phyloP scores from a whole-genome alignment of 805 yeast species.

The Deakozyma indianensis region DNA sequence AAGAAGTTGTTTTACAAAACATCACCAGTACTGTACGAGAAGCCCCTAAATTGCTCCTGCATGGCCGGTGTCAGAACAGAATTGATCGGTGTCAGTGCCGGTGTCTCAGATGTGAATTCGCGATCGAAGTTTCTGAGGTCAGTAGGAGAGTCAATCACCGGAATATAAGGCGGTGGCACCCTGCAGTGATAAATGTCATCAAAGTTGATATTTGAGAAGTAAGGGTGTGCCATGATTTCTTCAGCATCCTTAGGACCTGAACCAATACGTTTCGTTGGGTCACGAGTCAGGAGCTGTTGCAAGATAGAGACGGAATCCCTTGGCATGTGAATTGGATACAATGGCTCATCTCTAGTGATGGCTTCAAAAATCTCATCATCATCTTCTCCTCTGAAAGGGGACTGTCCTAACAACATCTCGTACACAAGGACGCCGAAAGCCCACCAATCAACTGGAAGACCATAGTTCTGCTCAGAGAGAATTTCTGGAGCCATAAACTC shows the following conservation, averaged over 20 bases:
- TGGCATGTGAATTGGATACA: conserved; percentile 95
- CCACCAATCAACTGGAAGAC: conserved; percentile 98
- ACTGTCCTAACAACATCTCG: conserved; percentile 92
- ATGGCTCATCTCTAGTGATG: conserved; percentile 87
- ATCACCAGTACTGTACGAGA: conserved; percentile 45
- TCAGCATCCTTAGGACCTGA: conserved; percentile 77
- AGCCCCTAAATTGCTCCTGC: conserved; percentile 97
- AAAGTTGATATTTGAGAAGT: conserved; percentile 79
- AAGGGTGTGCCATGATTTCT: conserved; percentile 92
- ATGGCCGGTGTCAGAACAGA: conserved; percentile 69
- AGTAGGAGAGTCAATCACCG: conserved; percentile 73
- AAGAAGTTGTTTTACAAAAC: too few relatives aligned
- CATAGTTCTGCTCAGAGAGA: conserved; percentile 80
- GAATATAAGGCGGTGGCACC: conserved; percentile 80
- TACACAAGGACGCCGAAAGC: conserved; percentile 94
- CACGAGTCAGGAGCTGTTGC: conserved; percentile 82
- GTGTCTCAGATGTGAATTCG: conserved; percentile 88
- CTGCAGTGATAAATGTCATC: conserved; percentile 64
- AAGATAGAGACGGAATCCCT: conserved; percentile 88
- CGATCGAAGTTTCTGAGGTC: conserved; percentile 89
- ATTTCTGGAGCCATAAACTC: conserved; percentile 99
- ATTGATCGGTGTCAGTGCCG: conserved; percentile 88
- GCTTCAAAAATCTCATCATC: conserved; percentile 97
- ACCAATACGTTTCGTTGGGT: conserved; percentile 74
- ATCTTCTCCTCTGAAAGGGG: conserved; percentile 95